A percentile compares a stretch with the other conserved stretches of the same genome.
These are phyloP conservation scores for Staphylotrichum tortipilum DNA, from an alignment of 495 filamentous ascomycete genomes.

Conservation along the genomic window DNA sequence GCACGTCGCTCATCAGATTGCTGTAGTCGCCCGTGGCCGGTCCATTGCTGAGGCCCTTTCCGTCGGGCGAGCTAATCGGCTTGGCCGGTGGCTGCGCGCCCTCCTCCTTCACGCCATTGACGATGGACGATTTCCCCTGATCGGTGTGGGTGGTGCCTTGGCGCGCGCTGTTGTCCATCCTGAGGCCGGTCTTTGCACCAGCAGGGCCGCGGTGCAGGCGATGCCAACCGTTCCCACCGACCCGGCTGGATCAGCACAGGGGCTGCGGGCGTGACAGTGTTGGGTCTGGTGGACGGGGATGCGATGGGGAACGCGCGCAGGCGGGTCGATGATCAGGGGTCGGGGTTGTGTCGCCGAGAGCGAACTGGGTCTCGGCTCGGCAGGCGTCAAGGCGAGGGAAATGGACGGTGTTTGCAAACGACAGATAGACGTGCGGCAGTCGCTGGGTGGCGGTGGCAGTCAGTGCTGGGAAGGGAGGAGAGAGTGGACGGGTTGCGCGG, in stretches of 20 bases:
- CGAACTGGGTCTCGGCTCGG: no score
- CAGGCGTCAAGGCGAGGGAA: background rate
- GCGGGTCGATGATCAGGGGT: no score
- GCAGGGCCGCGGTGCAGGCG: constrained; percentile 7
- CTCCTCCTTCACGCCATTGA: constrained; percentile 35
- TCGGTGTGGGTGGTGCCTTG: constrained; percentile 39
- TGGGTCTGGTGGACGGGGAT: no score
- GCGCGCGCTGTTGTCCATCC: constrained; percentile 45
- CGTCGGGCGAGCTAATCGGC: constrained; percentile 8
- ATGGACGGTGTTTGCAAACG: background rate
- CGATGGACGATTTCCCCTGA: constrained; percentile 37
- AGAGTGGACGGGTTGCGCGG: background rate
- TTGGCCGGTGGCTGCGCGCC: constrained; percentile 2
- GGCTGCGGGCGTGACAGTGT: no score
- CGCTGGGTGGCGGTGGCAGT: background rate
- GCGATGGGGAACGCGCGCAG: no score
- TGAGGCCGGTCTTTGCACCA: constrained; percentile 37
- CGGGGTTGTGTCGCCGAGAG: no score
- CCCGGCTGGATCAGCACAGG: no score
- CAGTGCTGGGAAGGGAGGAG: no score
- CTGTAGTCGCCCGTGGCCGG: constrained; percentile 14
- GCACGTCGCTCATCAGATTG: constrained; percentile 8
- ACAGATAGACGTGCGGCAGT: background rate
- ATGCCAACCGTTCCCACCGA: background rate
- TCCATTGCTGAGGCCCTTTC: constrained; percentile 12